phyloP scores from a whole-genome alignment of 2,329 filamentous ascomycete genomes.

The Botrytis medusae region DNA sequence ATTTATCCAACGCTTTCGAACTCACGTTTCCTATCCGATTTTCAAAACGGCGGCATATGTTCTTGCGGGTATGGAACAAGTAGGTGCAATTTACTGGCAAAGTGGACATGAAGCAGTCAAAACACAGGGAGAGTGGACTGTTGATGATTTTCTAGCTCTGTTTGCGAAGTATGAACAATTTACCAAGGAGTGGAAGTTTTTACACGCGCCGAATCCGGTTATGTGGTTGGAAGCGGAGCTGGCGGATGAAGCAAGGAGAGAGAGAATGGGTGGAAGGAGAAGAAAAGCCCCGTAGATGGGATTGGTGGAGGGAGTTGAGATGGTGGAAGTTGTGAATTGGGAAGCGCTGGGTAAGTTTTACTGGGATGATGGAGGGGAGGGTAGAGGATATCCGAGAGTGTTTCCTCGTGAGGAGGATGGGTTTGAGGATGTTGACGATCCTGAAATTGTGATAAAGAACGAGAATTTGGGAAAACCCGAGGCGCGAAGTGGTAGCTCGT shows the following conservation, averaged over 20 bases:
- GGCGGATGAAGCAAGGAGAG: not conserved
- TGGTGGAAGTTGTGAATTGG: not conserved
- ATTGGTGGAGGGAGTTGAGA: not conserved
- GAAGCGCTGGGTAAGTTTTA: not conserved
- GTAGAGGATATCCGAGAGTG: not conserved
- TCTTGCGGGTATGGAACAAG: not conserved
- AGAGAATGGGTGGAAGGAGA: not conserved
- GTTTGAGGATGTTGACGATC: too few species aligned
- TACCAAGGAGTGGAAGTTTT: not conserved
- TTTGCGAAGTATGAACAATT: not conserved
- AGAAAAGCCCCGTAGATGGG: not conserved
- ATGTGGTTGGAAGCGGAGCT: not conserved
- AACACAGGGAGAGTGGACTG: not conserved
- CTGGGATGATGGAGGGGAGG: not conserved
- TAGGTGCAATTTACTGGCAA: not conserved
- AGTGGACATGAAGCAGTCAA: not conserved
- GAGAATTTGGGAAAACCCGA: not conserved
- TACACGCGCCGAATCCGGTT: not conserved
- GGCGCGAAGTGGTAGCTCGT: not conserved
- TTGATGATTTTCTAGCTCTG: not conserved
- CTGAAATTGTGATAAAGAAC: not conserved
- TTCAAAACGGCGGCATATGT: conserved; percentile 3
- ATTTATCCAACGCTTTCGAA: not conserved
- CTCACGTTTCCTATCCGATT: not conserved
- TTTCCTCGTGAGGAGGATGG: not conserved